Evolutionary conservation across 768 basidiomycete species (phyloP).

Genomic region (Xanthoconium purpureum): DNA sequence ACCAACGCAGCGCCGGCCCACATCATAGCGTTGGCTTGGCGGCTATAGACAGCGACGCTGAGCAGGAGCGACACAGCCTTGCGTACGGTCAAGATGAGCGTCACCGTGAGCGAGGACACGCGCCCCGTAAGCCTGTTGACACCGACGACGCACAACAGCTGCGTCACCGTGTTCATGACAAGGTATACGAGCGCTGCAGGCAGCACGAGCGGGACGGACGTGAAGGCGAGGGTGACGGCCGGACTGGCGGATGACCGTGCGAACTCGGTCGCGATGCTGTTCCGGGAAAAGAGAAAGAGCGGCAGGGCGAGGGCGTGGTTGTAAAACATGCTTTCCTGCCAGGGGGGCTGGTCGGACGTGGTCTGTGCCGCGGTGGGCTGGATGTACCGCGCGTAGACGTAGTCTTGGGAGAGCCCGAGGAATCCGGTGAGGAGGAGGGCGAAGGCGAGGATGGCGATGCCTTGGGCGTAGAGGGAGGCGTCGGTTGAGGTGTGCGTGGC

Average conservation of each 20-base stretch:
- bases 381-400: slow-evolving; percentile 59
- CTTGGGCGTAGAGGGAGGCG: slow-evolving; percentile 51
- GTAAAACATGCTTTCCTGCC: slow-evolving; percentile 94
- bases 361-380: slow-evolving; percentile 21
- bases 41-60: slow-evolving; percentile 55
- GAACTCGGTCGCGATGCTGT: slow-evolving; percentile 41
- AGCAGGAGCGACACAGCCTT: slow-evolving; percentile 77
- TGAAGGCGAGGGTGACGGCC: slow-evolving; percentile 6
- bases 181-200: slow-evolving; percentile 65
- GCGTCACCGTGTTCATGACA: slow-evolving; percentile 74
- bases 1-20: slow-evolving; percentile 71
- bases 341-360: slow-evolving; percentile 39
- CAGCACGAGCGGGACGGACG: slow-evolving; percentile 28
- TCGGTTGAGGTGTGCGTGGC: not conserved
- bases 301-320: slow-evolving; percentile 78
- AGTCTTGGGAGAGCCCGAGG: slow-evolving; percentile 83
- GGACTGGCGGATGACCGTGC: slow-evolving; percentile 11
- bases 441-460: slow-evolving; percentile 68
- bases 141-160: slow-evolving; percentile 81
- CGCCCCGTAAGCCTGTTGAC: slow-evolving; percentile 82
- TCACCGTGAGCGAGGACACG: slow-evolving; percentile 72
- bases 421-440: slow-evolving; percentile 80
- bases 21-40: slow-evolving; percentile 45
- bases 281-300: slow-evolving; percentile 62
- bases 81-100: slow-evolving; percentile 75